Evolutionary conservation across 176 grass and related monocot species (phyloP).

Genomic region (Eragrostis curvula): DNA sequence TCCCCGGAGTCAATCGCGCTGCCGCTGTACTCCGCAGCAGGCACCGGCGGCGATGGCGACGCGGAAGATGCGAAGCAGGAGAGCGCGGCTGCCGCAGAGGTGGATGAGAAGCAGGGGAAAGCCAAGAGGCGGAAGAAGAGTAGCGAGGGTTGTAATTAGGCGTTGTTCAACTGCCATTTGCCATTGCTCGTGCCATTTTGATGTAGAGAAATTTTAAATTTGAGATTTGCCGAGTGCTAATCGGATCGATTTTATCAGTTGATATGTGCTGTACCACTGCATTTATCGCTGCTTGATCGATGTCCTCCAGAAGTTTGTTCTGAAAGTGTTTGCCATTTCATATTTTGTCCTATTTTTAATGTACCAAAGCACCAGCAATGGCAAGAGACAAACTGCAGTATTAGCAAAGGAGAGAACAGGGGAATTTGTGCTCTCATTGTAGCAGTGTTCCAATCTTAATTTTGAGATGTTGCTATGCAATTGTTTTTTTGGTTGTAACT

Average conservation of each 20-base stretch:
- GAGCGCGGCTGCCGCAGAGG: not conserved
- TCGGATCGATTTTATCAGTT: not conserved
- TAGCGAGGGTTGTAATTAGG: not conserved
- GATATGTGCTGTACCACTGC: not conserved
- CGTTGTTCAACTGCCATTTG: not conserved
- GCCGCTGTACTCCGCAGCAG: slow-evolving; percentile 48
- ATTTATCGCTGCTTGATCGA: not conserved
- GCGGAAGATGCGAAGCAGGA: slow-evolving; percentile 1
- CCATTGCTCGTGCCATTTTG: slow-evolving; percentile 6
- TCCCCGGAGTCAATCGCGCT: slow-evolving; percentile 59
- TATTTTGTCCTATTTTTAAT: too few species aligned
- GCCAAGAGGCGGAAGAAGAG: slow-evolving; percentile 34
- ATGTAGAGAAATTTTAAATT: not conserved
- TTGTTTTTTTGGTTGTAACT: not conserved
- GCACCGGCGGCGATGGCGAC: not conserved
- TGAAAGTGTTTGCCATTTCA: not conserved
- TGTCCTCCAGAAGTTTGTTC: too few species aligned
- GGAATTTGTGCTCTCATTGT: not conserved
- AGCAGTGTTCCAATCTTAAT: not conserved
- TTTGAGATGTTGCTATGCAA: not conserved
- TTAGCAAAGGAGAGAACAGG: not conserved
- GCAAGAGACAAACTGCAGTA: too few species aligned
- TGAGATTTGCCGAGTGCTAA: not conserved
- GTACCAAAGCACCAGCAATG: too few species aligned
- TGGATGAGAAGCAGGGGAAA: slow-evolving; percentile 22